Base-by-base conservation (phyloP, 345 rosid species). In the Arabis alpina region DNA sequence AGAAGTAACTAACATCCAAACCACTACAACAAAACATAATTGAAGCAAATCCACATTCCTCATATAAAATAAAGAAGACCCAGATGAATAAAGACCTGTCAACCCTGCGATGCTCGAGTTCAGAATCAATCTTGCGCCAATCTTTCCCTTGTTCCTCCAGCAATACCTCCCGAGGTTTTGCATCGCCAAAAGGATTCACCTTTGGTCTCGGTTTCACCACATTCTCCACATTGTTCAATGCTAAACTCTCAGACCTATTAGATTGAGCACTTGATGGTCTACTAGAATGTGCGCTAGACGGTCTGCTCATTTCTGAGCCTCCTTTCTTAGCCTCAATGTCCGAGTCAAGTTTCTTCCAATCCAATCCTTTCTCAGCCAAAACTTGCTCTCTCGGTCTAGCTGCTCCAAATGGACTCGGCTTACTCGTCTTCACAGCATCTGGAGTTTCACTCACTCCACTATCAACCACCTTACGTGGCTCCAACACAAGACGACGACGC, bases 321-420 rank as follows among this genome's bases (percentile, higher is more conserved):
- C 79, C 77, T 77, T 81, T 94, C 86, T 87, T 91, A 8, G 86
- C 82, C 61, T 91, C 99, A 14, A 89, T 80, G 0, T 94, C 98
- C 12, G 76, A 67, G 19, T 94, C 99, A 76, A 87, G 71, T 64
- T 85, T 86, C 90, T 83, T 92, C 90, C 89, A 94, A 68, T 94
- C 99, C 79, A 94, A 73, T 45, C 98, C 98, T 76, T 91, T 94
- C 67, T 89, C 99, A 3, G 98, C 97, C 70, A 91, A 76, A 24
- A 94, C 92, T 75, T 91, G 81, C 78, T 94, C 99, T 70, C 98
- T 84, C 0, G 99, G 99, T 81, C 93, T 86, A 0, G 99, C 99
- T 16, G 80, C 89, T 3, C 99, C 99, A 71, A 94, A 94, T 0
- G 98, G 99, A 73, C 74, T 94, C 15, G 93, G 56, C 85, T 77